These are phyloP conservation scores for Lentithecium fluviatile DNA, from an alignment of 495 filamentous ascomycete genomes.

Conservation along the genomic window DNA sequence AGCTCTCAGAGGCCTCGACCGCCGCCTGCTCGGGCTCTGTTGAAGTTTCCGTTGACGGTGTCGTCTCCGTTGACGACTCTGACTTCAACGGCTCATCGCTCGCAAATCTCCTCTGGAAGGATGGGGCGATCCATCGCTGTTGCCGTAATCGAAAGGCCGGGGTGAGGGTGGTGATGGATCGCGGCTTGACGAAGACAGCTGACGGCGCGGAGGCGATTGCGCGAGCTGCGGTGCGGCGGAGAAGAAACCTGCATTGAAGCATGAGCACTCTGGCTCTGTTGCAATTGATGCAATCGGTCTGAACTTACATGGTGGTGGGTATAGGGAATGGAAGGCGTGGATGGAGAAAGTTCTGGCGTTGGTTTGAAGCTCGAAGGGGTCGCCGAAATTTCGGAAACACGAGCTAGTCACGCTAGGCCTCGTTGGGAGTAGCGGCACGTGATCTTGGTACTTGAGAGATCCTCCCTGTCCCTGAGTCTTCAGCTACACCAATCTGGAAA, in stretches of 20 bases:
- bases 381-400: background rate
- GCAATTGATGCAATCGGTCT: too few species aligned
- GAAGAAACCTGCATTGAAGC: slow-evolving; percentile 31
- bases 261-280: background rate
- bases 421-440: too few species aligned
- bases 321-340: background rate
- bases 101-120: slow-evolving; percentile 48
- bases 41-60: slow-evolving; percentile 1
- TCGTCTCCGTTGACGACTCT: slow-evolving; percentile 29
- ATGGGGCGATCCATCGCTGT: slow-evolving; percentile 30
- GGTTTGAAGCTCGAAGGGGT: background rate
- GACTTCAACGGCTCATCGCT: slow-evolving; percentile 45
- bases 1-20: slow-evolving; percentile 9
- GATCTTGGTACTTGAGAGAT: too few species aligned
- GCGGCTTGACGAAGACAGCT: slow-evolving; percentile 47
- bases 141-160: slow-evolving; percentile 34
- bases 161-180: slow-evolving; percentile 44
- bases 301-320: slow-evolving; percentile 16
- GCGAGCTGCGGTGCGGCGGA: slow-evolving; percentile 38
- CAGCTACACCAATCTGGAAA: too few species aligned
- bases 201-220: slow-evolving; percentile 51
- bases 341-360: background rate
- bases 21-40: slow-evolving; percentile 12
- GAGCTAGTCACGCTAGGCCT: background rate
- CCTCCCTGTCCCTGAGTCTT: too few species aligned